Conservation (phyloP, 345 rosid genomes). For the Melastoma malabathricum region DNA sequence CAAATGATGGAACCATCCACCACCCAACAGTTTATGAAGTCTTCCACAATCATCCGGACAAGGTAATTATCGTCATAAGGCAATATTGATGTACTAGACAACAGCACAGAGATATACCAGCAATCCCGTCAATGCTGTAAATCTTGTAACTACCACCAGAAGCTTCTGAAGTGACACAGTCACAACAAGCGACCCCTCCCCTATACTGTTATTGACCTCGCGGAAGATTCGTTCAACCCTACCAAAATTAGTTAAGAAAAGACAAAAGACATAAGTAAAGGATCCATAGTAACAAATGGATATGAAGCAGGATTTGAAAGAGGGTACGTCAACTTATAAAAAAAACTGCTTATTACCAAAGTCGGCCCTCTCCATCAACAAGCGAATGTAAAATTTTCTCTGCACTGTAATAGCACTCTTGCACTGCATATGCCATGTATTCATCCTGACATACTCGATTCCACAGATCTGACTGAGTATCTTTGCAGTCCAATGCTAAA, state of each 20-base stretch:
- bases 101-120: slow-evolving; percentile 37
- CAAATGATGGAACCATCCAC: too few relatives aligned
- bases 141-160: slow-evolving; percentile 62
- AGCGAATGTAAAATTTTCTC: slow-evolving; percentile 70
- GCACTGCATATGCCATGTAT: slow-evolving; percentile 95
- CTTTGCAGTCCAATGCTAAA: slow-evolving; percentile 89
- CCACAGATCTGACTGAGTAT: slow-evolving; percentile 74
- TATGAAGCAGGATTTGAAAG: neutral
- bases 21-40: too few relatives aligned
- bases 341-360: slow-evolving; percentile 42
- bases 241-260: slow-evolving; percentile 11
- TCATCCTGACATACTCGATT: slow-evolving; percentile 71
- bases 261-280: slow-evolving; percentile 3
- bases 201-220: slow-evolving; percentile 68
- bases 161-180: slow-evolving; percentile 65
- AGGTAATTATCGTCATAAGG: too few relatives aligned
- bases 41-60: too few relatives aligned
- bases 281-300: too few relatives aligned
- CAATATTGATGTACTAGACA: neutral
- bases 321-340: slow-evolving; percentile 1
- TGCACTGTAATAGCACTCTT: slow-evolving; percentile 84
- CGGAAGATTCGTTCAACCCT: slow-evolving; percentile 92
- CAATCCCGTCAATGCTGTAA: slow-evolving; percentile 87
- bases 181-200: slow-evolving; percentile 49
- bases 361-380: slow-evolving; percentile 86